A percentile compares a stretch with the other conserved stretches of the same genome.
phyloP scores from a whole-genome alignment of 73 alveolate species.

The Symbiodinium pilosum region DNA sequence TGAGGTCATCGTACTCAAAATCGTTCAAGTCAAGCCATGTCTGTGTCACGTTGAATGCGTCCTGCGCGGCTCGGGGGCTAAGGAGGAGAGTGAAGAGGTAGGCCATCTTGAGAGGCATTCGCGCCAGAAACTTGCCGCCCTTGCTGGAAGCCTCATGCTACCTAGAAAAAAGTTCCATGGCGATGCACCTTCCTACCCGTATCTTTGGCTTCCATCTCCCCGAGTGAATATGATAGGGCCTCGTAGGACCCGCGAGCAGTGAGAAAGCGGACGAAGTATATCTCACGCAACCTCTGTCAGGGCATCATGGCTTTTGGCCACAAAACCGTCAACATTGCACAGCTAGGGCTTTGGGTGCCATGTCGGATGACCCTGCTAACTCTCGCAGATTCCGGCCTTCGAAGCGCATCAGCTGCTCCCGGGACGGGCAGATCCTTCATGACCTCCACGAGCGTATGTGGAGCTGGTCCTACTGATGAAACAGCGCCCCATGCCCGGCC shows the following conservation, averaged over 20 bases:
- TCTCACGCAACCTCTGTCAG: conserved; percentile 18
- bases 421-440: conserved; percentile 25
- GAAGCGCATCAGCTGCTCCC: conserved; percentile 61
- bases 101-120: no score
- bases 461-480: no score
- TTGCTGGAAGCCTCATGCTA: background rate
- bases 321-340: no score
- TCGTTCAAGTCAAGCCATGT: conserved; percentile 40
- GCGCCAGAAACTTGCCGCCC: no score
- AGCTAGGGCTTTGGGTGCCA: no score
- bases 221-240: background rate
- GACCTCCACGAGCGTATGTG: conserved; percentile 25
- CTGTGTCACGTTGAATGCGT: conserved; percentile 65
- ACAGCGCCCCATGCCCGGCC: no score
- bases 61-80: background rate
- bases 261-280: conserved; percentile 56
- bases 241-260: conserved; percentile 60
- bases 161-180: background rate
- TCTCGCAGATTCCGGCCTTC: background rate
- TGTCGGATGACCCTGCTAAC: no score
- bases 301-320: no score
- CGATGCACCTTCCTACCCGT: background rate
- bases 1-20: conserved; percentile 51
- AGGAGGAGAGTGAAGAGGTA: background rate
- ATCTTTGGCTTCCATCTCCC: no score